Percentiles rank a stretch among this genome's conserved stretches.
Conservation (phyloP, 176 grass and related monocot genomes). For the Poa annua region DNA sequence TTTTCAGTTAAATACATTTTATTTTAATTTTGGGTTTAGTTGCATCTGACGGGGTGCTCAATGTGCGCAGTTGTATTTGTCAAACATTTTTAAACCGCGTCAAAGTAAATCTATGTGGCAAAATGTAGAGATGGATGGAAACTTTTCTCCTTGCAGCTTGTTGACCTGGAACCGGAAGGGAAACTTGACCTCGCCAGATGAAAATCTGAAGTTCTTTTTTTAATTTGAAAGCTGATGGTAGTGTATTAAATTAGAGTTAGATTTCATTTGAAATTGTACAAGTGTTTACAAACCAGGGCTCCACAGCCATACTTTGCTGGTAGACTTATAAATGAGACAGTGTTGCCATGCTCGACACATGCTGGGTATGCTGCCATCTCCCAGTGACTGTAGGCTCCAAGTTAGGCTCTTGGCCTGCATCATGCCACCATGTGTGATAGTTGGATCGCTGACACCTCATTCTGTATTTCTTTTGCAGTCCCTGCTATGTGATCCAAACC, state of each 20-base stretch:
- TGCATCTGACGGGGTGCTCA: background rate
- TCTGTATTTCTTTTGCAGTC: constrained; percentile 59
- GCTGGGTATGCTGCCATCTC: no score
- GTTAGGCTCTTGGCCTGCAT: background rate
- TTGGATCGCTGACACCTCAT: background rate
- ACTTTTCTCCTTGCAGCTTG: background rate
- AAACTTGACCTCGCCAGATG: background rate
- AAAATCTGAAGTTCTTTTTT: background rate
- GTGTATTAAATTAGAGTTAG: constrained; percentile 3
- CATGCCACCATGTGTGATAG: constrained; percentile 6
- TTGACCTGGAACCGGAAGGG: background rate
- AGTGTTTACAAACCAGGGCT: background rate
- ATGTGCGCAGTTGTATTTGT: background rate
- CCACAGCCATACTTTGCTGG: background rate
- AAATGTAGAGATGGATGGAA: background rate
- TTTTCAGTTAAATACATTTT: background rate
- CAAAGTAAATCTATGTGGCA: background rate
- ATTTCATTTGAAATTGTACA: constrained; percentile 18
- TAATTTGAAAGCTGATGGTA: background rate
- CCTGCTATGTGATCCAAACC: constrained; percentile 91
- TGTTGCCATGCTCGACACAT: background rate
- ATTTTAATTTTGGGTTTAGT: background rate
- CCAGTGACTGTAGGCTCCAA: no score
- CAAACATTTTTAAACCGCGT: background rate
- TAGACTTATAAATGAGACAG: background rate